A percentile compares a stretch with the other conserved stretches of the same genome.
These are phyloP conservation scores for Mycena rosella DNA, from an alignment of 768 basidiomycete species.

Conservation along the genomic window DNA sequence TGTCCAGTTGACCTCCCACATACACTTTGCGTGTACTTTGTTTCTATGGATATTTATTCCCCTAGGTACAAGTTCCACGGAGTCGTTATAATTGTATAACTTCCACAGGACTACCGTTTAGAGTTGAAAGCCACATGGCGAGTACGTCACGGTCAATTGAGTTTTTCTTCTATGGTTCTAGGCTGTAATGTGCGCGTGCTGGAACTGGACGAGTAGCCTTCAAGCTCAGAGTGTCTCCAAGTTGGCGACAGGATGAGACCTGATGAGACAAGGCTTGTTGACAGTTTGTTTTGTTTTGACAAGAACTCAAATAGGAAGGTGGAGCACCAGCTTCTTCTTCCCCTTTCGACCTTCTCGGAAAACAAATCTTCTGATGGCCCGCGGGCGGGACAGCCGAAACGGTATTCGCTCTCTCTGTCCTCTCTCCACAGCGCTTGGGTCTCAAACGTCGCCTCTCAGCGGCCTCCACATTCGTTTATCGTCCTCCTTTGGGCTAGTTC, in stretches of 20 bases:
- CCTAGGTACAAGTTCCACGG: no score
- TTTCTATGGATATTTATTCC: not conserved
- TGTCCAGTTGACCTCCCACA: no score
- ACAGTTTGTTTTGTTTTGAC: no score
- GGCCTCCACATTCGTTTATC: slow-evolving; percentile 38
- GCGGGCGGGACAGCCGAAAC: not conserved
- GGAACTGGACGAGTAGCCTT: no score
- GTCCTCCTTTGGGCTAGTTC: slow-evolving; percentile 11
- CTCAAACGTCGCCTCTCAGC: slow-evolving; percentile 26
- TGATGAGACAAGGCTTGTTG: no score
- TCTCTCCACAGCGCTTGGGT: slow-evolving; percentile 8
- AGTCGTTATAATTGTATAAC: no score
- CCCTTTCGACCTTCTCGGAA: not conserved
- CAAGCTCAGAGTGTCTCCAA: no score
- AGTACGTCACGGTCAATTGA: not conserved
- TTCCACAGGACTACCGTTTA: no score
- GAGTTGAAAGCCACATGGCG: not conserved
- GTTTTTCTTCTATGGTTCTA: not conserved
- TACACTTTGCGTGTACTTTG: not conserved
- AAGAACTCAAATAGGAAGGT: no score
- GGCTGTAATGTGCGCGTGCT: no score
- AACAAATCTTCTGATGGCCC: not conserved
- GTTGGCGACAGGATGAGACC: no score
- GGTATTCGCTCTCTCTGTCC: slow-evolving; percentile 18
- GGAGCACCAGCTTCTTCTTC: no score